Evolutionary conservation across 2,329 filamentous ascomycete genomes (phyloP).

Genomic region (Talaromyces sp.): DNA sequence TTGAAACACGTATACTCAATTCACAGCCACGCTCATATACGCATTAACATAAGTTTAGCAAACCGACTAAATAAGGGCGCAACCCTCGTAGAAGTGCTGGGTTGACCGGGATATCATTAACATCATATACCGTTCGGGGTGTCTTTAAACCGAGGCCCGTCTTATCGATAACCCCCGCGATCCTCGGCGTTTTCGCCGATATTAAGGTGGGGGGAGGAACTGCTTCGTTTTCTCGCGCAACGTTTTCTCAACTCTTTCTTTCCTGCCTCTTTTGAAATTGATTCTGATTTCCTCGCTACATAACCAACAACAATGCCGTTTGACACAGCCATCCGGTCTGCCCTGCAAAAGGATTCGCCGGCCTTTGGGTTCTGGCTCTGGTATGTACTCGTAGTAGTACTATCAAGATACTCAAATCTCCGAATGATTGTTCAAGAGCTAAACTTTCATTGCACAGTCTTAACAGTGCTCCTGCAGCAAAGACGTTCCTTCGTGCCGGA

Average conservation of each 20-base stretch:
- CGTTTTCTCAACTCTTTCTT: not conserved
- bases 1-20: too few relatives aligned
- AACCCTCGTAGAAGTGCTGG: not conserved
- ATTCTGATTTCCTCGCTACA: not conserved
- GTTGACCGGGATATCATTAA: too few relatives aligned
- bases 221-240: not conserved
- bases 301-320: conserved; percentile 5
- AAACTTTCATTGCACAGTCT: conserved; percentile 1
- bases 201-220: not conserved
- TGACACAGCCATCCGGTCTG: conserved; percentile 6
- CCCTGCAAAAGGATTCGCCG: conserved; percentile 3
- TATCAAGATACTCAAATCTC: not conserved
- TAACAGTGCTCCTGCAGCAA: conserved; percentile 7
- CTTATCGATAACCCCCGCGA: not conserved
- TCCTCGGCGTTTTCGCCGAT: not conserved
- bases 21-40: too few relatives aligned
- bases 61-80: too few relatives aligned
- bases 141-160: not conserved
- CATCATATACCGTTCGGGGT: not conserved
- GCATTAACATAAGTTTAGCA: too few relatives aligned
- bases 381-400: not conserved
- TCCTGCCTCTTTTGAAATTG: not conserved
- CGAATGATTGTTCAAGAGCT: not conserved
- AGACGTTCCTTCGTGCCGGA: conserved; percentile 10
- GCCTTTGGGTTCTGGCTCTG: conserved; percentile 12